phyloP scores from a whole-genome alignment of 805 yeast species.

The Saturnispora zaruensis region DNA sequence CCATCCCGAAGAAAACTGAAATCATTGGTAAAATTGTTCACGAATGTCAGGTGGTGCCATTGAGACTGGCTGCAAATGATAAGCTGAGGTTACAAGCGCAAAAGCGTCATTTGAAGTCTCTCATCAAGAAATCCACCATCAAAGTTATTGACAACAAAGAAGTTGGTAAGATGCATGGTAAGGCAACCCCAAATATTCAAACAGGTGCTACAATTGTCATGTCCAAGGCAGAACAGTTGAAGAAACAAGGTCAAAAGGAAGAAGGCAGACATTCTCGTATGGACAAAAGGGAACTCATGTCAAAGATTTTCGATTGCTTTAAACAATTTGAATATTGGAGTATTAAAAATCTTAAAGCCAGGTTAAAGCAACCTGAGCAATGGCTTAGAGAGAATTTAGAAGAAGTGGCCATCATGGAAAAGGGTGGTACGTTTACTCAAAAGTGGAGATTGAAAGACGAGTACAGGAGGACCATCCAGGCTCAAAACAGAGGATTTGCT shows the following conservation, averaged over 20 bases:
- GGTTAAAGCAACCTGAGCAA: constrained; percentile 92
- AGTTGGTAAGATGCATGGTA: constrained; percentile 82
- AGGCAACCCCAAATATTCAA: constrained; percentile 75
- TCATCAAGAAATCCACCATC: constrained; percentile 39
- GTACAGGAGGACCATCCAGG: constrained; percentile 71
- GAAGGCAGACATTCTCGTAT: constrained; percentile 91
- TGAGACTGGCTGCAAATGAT: constrained; percentile 64
- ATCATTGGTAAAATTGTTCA: constrained; percentile 82
- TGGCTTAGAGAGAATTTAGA: constrained; percentile 88
- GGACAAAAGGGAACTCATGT: constrained; percentile 87
- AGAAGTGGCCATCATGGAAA: constrained; percentile 77
- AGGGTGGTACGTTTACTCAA: constrained; percentile 93
- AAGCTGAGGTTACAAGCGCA: constrained; percentile 44
- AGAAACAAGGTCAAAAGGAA: constrained; percentile 44
- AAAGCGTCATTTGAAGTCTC: constrained; percentile 23
- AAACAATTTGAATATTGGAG: constrained; percentile 97
- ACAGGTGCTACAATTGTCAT: constrained; percentile 61
- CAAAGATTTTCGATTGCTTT: constrained; percentile 76
- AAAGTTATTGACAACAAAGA: constrained; percentile 52
- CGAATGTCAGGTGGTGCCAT: constrained; percentile 84
- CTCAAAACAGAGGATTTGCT: constrained; percentile 60
- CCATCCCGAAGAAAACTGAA: constrained; percentile 82
- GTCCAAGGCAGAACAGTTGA: constrained; percentile 45
- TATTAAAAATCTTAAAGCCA: constrained; percentile 84
- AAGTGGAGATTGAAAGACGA: constrained; percentile 87